Percentiles rank a stretch among this genome's conserved stretches.
These are phyloP conservation scores for Articulospora tetracladia DNA, from an alignment of 495 filamentous ascomycete species.

Conservation along the genomic window DNA sequence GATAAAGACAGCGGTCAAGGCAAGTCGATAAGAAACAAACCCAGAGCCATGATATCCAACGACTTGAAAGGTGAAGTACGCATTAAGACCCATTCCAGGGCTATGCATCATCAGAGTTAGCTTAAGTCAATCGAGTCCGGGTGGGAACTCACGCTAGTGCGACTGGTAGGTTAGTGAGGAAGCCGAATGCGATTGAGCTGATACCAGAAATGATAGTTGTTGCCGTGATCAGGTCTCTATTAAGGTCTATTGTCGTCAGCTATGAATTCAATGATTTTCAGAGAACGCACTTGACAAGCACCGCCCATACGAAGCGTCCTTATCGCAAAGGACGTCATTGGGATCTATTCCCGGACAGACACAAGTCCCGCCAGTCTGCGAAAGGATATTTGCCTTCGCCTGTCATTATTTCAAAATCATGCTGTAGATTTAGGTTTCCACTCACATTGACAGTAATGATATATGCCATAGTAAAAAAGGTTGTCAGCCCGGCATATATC, in stretches of 20 bases:
- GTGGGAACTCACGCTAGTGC: conserved; percentile 53
- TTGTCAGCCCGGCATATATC: conserved; percentile 73
- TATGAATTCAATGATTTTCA: neutral
- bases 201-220: conserved; percentile 67
- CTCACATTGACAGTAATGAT: conserved; percentile 58
- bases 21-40: conserved; percentile 61
- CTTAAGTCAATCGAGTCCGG: neutral
- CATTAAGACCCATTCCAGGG: conserved; percentile 80
- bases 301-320: conserved; percentile 49
- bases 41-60: conserved; percentile 70
- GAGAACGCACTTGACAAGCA: conserved; percentile 41
- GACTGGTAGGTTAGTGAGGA: conserved; percentile 50
- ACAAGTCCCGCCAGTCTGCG: conserved; percentile 65
- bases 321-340: conserved; percentile 44
- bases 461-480: conserved; percentile 84
- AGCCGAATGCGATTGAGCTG: conserved; percentile 44
- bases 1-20: conserved; percentile 78
- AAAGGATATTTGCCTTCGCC: conserved; percentile 46
- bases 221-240: conserved; percentile 73
- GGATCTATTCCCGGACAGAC: conserved; percentile 54
- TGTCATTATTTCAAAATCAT: too few relatives aligned
- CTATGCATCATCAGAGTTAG: conserved; percentile 31
- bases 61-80: conserved; percentile 84
- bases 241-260: conserved; percentile 42
- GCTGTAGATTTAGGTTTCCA: too few relatives aligned